Conservation (phyloP, 2,329 filamentous ascomycete genomes). For the Fusarium pseudograminearum region DNA sequence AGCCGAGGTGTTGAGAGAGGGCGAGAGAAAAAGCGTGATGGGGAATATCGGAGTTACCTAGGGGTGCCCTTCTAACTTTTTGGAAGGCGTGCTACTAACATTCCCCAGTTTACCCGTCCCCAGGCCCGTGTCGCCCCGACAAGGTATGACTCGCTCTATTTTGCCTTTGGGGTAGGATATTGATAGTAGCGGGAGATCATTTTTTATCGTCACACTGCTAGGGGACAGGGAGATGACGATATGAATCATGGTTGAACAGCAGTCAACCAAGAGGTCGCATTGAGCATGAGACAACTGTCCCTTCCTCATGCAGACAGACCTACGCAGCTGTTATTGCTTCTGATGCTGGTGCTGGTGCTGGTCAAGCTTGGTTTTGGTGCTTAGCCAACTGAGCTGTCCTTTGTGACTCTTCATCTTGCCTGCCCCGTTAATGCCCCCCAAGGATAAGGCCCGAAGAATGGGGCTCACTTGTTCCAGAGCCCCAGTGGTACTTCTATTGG, state of each 20-base stretch:
- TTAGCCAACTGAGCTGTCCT: slow-evolving; percentile 31
- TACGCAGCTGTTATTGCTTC: not conserved
- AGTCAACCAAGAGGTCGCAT: slow-evolving; percentile 5
- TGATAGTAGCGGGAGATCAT: slow-evolving; percentile 32
- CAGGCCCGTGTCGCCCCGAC: slow-evolving; percentile 36
- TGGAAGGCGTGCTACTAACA: slow-evolving; percentile 27
- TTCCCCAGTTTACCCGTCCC: slow-evolving; percentile 40
- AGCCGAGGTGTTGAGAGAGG: slow-evolving; percentile 33
- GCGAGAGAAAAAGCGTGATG: slow-evolving; percentile 15
- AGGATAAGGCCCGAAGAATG: slow-evolving; percentile 44
- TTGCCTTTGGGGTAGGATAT: slow-evolving; percentile 37
- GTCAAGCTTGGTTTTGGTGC: not conserved
- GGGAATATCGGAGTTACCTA: slow-evolving; percentile 1
- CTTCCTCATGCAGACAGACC: slow-evolving; percentile 5
- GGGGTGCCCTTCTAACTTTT: not conserved
- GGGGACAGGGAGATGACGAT: slow-evolving; percentile 8
- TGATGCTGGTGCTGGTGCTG: not conserved
- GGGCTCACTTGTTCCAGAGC: slow-evolving; percentile 44
- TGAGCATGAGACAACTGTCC: slow-evolving; percentile 23
- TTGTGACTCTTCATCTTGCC: slow-evolving; percentile 37
- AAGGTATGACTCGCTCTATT: slow-evolving; percentile 39
- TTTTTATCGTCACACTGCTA: slow-evolving; percentile 33
- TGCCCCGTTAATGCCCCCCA: slow-evolving; percentile 39
- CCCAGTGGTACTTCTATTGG: slow-evolving; percentile 39
- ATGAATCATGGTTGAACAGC: not conserved